Conservation (phyloP, 192 early-diverging fungal genomes). For the Spinellus fusiger region DNA sequence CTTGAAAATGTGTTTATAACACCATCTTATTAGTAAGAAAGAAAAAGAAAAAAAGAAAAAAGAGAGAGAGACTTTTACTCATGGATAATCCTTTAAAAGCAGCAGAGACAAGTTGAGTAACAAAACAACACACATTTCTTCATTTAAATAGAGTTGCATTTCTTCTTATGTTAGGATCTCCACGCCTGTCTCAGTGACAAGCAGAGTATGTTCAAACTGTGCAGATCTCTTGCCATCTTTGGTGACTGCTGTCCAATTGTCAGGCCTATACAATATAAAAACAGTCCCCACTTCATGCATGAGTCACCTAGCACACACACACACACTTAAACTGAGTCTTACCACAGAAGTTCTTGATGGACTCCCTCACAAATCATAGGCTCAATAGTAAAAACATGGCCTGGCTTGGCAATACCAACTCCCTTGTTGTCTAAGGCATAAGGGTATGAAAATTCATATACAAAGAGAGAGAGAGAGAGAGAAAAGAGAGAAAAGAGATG, state of each 20-base stretch:
- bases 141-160: not conserved
- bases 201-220: slow-evolving; percentile 94
- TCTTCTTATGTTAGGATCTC: slow-evolving; percentile 64
- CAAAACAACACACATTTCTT: too few species aligned
- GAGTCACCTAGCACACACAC: not conserved
- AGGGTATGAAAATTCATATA: not conserved
- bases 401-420: slow-evolving; percentile 89
- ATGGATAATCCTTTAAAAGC: too few species aligned
- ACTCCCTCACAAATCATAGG: slow-evolving; percentile 95
- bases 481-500: not conserved
- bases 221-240: slow-evolving; percentile 91
- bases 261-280: slow-evolving; percentile 39
- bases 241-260: slow-evolving; percentile 88
- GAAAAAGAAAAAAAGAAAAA: too few species aligned
- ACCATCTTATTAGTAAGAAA: too few species aligned
- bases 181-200: slow-evolving; percentile 88
- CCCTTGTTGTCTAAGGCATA: slow-evolving; percentile 73
- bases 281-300: not conserved
- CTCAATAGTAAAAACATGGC: slow-evolving; percentile 97
- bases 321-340: not conserved
- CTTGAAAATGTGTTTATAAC: too few species aligned
- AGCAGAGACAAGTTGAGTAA: too few species aligned
- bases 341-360: slow-evolving; percentile 58
- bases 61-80: too few species aligned
- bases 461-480: not conserved